Evolutionary conservation across 2,329 filamentous ascomycete genomes (phyloP), one percentile per base, ranked within the genome.

Genomic region (Botryotinia narcissicola): DNA sequence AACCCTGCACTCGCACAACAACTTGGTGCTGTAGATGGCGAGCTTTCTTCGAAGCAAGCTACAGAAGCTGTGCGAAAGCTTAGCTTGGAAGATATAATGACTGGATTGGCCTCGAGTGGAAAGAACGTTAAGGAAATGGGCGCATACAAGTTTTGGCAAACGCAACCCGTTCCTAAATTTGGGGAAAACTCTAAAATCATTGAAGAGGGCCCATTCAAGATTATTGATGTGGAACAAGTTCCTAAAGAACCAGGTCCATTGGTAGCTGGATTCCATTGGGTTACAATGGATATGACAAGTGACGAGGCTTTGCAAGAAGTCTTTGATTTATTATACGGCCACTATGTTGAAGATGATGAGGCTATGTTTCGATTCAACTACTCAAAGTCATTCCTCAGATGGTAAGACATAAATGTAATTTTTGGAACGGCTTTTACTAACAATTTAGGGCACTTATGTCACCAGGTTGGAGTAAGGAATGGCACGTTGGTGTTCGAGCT

Each of bases 301-400:
- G 90, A 93, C 66, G 88, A 87, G 51, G 92, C 93, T 85, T 87
- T 98, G 76, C 90, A 94, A 79, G 96, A 99, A 84, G 91, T 99
- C 10, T 97, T 95, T 83, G 93, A 97, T 78, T 86, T 99, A 77
- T 86, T 99, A 74, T 93, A 93, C 77, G 92, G 94, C 72, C 96
- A 99, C 84, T 99, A 98, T 78, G 96, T 99, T 74, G 96, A 99
- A 84, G 96, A 99, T 82, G 92, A 94, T 79, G 95, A 97, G 82
- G 94, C 95, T 75, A 97, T 97, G 88, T 98, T 99, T 85, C 91
- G 96, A 71, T 98, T 99, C 87, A 95, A 96, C 82, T 99, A 99
- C 84, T 97, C 94, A 1, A 86, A 90, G 57, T 90, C 92, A 2
- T 97, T 98, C 80, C 86, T 99, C 66, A 92, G 94, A 82, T 99